Base-by-base conservation (phyloP, 257 asterid species). In the Gentiana macrophylla region DNA sequence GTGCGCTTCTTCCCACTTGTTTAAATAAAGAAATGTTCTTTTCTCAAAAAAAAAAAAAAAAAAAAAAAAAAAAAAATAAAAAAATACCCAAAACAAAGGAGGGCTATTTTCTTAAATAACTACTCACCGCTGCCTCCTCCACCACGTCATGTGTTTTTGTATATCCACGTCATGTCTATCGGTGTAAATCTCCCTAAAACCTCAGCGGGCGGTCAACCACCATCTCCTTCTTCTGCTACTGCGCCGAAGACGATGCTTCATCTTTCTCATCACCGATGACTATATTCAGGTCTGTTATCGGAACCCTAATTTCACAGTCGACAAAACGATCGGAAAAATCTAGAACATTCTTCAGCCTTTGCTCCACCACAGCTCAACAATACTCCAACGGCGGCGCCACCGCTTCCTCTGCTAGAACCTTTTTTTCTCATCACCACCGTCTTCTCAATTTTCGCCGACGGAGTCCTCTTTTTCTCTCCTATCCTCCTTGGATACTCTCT, bases 401-500 rank as follows among this genome's bases (percentile, higher is more conserved):
- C 46, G 9, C 46, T 41, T 41, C 46, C 46, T 6, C 46, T 10
- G 46, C 6, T 10, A 70, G 66, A 60, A 74, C 73, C n/a, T 41
- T 67, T 59, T 46, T 62, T 49, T 49, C 15, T 44, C 64, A 45
- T 45, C 77, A 67, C 68, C 76, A 69, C 37, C 81, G 75, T 53
- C 67, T 75, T 64, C 70, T 75, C 60, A 86, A 80, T 56, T 78
- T 78, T 58, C 86, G 76, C 41, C 66, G 80, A 63, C 66, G 72
- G 10, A 86, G 84, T 3, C 94, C 97, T 9, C 78, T 81, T 4
- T 85, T 85, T 73, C 92, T 85, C 8, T 72, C 84, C 66, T 83
- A 77, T 35, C 89, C 94, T n/a, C 97, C 95, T 0, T 91, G 93
- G 84, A 79, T 83, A 68, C 95, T 91, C 62, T 79, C 89, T 35